Conservation (phyloP, 164 flowering plant species). For the Paratinospora sagittata region DNA sequence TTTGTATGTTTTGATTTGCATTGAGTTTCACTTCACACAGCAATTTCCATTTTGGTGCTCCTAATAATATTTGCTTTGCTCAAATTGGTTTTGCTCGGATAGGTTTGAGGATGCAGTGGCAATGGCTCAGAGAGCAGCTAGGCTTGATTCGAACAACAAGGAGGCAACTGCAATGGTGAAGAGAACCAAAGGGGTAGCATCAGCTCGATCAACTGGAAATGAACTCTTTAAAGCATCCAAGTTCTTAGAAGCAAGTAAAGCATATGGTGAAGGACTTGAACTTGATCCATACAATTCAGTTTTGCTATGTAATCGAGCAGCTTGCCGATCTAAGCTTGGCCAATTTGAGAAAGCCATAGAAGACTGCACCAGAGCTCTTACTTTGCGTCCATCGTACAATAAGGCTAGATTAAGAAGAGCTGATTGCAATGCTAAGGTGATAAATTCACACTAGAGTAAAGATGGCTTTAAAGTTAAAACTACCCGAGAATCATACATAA, state of each 20-base stretch:
- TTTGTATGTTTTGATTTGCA: too few species aligned
- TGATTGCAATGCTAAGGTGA: constrained; percentile 69
- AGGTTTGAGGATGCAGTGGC: constrained; percentile 76
- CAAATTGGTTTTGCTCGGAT: neutral
- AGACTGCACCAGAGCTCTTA: constrained; percentile 68
- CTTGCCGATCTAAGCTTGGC: constrained; percentile 66
- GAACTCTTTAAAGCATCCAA: constrained; percentile 57
- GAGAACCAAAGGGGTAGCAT: constrained; percentile 40
- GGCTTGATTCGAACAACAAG: constrained; percentile 48
- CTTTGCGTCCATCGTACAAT: constrained; percentile 53
- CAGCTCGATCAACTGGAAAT: constrained; percentile 62
- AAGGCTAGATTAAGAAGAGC: constrained; percentile 83
- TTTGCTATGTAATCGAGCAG: constrained; percentile 77
- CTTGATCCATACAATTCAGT: constrained; percentile 67
- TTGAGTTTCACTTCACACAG: too few species aligned
- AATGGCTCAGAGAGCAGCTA: constrained; percentile 47
- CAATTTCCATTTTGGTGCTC: too few species aligned
- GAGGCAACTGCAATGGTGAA: constrained; percentile 32
- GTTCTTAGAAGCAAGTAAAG: constrained; percentile 53
- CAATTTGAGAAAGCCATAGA: constrained; percentile 76
- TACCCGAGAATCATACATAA: neutral
- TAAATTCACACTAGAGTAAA: neutral
- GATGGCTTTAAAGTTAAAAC: neutral
- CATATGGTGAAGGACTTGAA: constrained; percentile 65
- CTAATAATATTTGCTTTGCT: neutral